Conservation (phyloP, 202 grass and related monocot species). For the Dendrocalamus latiflorus region DNA sequence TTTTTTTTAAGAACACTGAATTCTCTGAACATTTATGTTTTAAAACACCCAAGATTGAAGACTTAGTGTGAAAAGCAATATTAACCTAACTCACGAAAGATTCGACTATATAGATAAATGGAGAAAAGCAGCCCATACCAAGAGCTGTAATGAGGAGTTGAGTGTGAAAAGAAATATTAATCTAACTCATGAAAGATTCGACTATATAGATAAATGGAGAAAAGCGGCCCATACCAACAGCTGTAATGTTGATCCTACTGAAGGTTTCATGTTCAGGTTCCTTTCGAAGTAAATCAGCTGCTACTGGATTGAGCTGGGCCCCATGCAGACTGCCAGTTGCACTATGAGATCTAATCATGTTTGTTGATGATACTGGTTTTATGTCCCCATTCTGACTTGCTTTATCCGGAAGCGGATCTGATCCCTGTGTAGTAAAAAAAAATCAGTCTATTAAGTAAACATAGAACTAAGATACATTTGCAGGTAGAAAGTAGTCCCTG, state of each 20-base stretch:
- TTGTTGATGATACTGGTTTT: constrained; percentile 56
- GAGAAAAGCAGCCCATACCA: too few species aligned
- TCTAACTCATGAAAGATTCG: too few species aligned
- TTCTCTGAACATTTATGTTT: not conserved
- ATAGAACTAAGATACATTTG: too few species aligned
- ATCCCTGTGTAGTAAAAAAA: too few species aligned
- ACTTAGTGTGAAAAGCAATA: not conserved
- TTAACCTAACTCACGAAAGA: not conserved
- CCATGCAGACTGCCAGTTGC: constrained; percentile 72
- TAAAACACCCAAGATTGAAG: not conserved
- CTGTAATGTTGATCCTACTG: constrained; percentile 72
- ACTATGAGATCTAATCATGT: constrained; percentile 88
- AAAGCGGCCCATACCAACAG: constrained; percentile 53
- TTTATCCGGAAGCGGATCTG: too few species aligned
- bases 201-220: not conserved
- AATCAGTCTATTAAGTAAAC: too few species aligned
- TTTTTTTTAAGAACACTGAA: too few species aligned
- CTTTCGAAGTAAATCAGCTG: constrained; percentile 93
- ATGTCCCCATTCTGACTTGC: constrained; percentile 45
- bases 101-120: too few species aligned
- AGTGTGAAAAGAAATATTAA: too few species aligned
- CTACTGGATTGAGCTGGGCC: constrained; percentile 69
- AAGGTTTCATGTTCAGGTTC: constrained; percentile 86
- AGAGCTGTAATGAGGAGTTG: too few species aligned
- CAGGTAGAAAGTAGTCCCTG: too few species aligned